Percentiles rank a stretch among this genome's conserved stretches.
Evolutionary conservation across 306 rosid genomes (phyloP).

Genomic region (Trichosanthes truncata): DNA sequence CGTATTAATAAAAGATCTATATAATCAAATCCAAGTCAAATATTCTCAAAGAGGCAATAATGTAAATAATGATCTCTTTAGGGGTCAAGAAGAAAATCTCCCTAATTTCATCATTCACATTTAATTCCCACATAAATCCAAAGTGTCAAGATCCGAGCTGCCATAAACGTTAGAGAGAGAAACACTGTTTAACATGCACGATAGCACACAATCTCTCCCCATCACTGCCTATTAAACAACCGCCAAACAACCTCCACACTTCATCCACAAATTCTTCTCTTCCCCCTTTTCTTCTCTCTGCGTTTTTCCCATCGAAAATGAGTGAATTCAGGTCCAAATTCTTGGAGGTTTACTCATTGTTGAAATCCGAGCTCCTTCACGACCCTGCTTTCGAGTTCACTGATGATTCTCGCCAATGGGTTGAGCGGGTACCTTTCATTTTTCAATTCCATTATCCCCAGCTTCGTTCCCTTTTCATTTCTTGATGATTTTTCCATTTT

Average conservation of each 20-base stretch:
- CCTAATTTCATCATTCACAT: not conserved
- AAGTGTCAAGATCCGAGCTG: not conserved
- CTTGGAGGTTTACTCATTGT: slow-evolving; percentile 31
- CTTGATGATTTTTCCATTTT: not conserved
- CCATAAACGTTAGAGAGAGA: not conserved
- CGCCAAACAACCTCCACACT: not conserved
- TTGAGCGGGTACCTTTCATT: slow-evolving; percentile 20
- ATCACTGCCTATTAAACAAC: not conserved
- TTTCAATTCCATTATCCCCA: not conserved
- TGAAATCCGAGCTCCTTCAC: slow-evolving; percentile 38
- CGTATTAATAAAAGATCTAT: too few species aligned
- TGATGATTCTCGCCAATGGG: slow-evolving; percentile 39
- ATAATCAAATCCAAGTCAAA: too few species aligned
- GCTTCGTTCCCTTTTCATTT: not conserved
- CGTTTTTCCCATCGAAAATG: slow-evolving; percentile 7
- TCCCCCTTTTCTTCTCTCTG: not conserved
- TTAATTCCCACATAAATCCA: not conserved
- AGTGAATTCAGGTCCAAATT: slow-evolving; percentile 27
- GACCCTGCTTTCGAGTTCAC: slow-evolving; percentile 44
- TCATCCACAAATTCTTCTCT: not conserved
- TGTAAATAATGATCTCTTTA: not conserved
- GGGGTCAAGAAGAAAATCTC: not conserved
- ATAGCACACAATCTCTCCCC: not conserved
- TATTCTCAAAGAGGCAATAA: not conserved
- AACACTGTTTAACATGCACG: not conserved